phyloP scores from a whole-genome alignment of 2,329 filamentous ascomycete species.

The Xylariaceae sp. region DNA sequence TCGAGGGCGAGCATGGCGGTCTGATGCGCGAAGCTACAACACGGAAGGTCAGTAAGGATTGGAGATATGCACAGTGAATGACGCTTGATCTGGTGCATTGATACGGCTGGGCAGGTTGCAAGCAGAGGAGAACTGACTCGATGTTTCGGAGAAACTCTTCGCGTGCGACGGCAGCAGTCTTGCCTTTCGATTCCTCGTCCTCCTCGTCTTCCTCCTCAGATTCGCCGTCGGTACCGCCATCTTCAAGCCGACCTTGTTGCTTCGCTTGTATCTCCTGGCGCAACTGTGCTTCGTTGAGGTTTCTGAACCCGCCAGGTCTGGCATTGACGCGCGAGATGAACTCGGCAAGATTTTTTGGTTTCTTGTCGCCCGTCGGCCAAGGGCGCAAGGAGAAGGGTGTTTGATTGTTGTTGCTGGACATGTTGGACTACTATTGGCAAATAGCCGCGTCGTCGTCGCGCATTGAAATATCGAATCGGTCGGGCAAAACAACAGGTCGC shows the following conservation, averaged over 20 bases:
- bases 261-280: slow-evolving; percentile 57
- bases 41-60: slow-evolving; percentile 14
- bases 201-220: slow-evolving; percentile 39
- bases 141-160: slow-evolving; percentile 55
- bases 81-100: neutral
- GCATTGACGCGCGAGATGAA: slow-evolving; percentile 74
- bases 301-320: slow-evolving; percentile 76
- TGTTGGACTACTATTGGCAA: slow-evolving; percentile 4
- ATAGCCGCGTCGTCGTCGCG: neutral
- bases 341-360: slow-evolving; percentile 58
- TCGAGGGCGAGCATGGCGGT: slow-evolving; percentile 68
- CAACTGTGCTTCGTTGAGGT: slow-evolving; percentile 69
- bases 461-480: neutral
- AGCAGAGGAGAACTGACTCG: slow-evolving; percentile 40
- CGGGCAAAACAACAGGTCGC: neutral
- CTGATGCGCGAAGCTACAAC: slow-evolving; percentile 46
- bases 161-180: slow-evolving; percentile 42
- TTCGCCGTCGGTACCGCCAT: slow-evolving; percentile 39
- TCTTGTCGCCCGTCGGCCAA: slow-evolving; percentile 53
- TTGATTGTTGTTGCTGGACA: slow-evolving; percentile 20
- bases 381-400: slow-evolving; percentile 57
- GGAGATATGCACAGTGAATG: neutral
- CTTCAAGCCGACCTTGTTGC: slow-evolving; percentile 37
- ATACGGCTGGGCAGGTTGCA: neutral
- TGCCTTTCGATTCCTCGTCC: slow-evolving; percentile 31